Evolutionary conservation across 139 green algal genomes (phyloP), one percentile per base, ranked within the genome.

Genomic region (Chlamydomonas urium): DNA sequence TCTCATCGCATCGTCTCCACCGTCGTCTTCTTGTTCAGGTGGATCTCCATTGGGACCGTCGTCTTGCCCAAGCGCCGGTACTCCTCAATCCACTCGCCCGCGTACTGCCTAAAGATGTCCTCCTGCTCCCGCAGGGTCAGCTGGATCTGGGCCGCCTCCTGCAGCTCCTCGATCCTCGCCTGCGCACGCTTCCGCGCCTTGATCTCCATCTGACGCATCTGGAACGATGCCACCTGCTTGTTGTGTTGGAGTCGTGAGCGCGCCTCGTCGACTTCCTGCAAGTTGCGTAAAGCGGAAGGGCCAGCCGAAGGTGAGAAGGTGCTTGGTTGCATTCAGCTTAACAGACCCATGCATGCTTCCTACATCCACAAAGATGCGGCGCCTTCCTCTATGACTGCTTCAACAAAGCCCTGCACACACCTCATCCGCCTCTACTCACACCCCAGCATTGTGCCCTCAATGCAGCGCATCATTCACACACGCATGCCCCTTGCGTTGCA

Each of bases 61-160:
- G 72, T 60, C 70, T 90, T 90, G 37, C 77, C 77, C 66, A 80
- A 77, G 23, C 66, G 62, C 42, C 47, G 37, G 81, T 85, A 90
- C 81, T 90, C 84, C 14, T 81, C 75, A 61, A 90, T 85, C 65
- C 73, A 84, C 50, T 83, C 85, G 10, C n/a, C 37, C 2, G 81
- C 80, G 71, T 90, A 90, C 48, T 80, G 63, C 47, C 79, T 33
- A 71, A 88, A 82, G 24, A 78, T 57, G 6, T 73, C 73, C 50
- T 83, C 78, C 65, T 82, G 69, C 85, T 74, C 60, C 38, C 19
- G 28, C 5, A 81, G 57, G 36, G 47, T 68, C n/a, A 75, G 66
- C 57, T 79, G 66, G 45, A 76, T 69, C 61, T 83, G 66, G 26
- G 69, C 48, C 31, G 75, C 79, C 21, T 87, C 85, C 61, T 85